These are phyloP conservation scores for Teratosphaeria zuluensis DNA, from an alignment of 2,329 filamentous ascomycete species.

Conservation along the genomic window DNA sequence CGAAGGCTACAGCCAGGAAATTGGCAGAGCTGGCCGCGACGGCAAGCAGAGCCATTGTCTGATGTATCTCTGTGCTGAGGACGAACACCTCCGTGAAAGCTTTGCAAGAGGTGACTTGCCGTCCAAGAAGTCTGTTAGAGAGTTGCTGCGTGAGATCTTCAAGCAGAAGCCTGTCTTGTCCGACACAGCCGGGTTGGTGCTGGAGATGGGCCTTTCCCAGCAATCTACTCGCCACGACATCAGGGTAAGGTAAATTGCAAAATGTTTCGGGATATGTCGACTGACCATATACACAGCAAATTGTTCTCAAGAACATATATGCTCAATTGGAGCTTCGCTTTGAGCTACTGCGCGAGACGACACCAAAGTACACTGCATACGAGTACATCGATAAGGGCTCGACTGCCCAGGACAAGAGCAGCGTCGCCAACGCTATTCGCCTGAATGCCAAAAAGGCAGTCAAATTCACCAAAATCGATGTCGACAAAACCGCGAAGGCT, in stretches of 20 bases:
- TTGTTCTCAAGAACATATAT: conserved; percentile 45
- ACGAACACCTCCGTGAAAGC: conserved; percentile 49
- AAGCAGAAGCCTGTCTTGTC: conserved; percentile 10
- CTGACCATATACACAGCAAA: conserved; percentile 14
- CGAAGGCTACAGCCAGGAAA: conserved; percentile 98
- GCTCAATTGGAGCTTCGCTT: conserved; percentile 53
- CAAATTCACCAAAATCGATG: conserved; percentile 41
- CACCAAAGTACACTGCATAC: conserved; percentile 49
- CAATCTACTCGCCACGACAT: conserved; percentile 9
- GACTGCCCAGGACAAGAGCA: background rate
- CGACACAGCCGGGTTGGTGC: conserved; percentile 6
- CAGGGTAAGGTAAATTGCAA: background rate
- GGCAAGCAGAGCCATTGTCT: conserved; percentile 58
- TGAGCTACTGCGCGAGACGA: conserved; percentile 46
- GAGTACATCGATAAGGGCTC: background rate
- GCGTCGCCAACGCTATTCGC: conserved; percentile 9
- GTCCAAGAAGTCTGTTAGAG: conserved; percentile 39
- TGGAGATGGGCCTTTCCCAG: conserved; percentile 38
- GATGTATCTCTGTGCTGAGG: conserved; percentile 48
- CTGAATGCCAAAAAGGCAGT: conserved; percentile 33
- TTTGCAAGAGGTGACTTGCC: conserved; percentile 53
- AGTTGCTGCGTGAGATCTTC: conserved; percentile 45
- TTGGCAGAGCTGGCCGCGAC: conserved; percentile 85
- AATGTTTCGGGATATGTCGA: conserved; percentile 29
- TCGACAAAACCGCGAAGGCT: conserved; percentile 30